Conservation (phyloP, 805 yeast genomes). For the Spathaspora girioi region DNA sequence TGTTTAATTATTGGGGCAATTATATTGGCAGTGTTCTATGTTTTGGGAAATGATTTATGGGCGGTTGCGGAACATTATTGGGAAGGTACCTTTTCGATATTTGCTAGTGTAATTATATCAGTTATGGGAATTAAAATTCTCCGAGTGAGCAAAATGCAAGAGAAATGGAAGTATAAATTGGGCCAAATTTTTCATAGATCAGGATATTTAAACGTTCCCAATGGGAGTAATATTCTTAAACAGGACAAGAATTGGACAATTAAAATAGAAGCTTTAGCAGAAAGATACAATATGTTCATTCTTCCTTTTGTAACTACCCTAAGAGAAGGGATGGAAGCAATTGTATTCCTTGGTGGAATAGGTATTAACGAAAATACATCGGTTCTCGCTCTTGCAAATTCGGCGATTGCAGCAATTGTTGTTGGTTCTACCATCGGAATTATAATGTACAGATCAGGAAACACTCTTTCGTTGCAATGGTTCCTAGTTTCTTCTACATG, state of each 20-base stretch:
- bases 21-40: constrained; percentile 36
- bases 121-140: constrained; percentile 44
- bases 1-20: constrained; percentile 40
- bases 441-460: constrained; percentile 37
- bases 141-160: constrained; percentile 42
- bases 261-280: constrained; percentile 16
- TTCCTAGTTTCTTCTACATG: constrained; percentile 37
- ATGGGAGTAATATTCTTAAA: background rate
- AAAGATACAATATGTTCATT: constrained; percentile 26
- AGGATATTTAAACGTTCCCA: constrained; percentile 13
- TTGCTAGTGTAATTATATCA: constrained; percentile 43
- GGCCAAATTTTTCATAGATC: constrained; percentile 22
- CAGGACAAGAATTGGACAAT: background rate
- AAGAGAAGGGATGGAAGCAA: constrained; percentile 43
- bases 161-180: constrained; percentile 41
- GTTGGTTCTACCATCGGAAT: constrained; percentile 33
- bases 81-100: constrained; percentile 44
- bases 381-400: constrained; percentile 26
- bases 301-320: constrained; percentile 39
- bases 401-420: constrained; percentile 23
- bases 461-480: constrained; percentile 39
- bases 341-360: constrained; percentile 41
- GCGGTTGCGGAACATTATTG: constrained; percentile 44
- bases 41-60: constrained; percentile 44
- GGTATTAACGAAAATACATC: constrained; percentile 35